phyloP scores from a whole-genome alignment of 352 stramenopile species.

The Phytophthora agathidicida region DNA sequence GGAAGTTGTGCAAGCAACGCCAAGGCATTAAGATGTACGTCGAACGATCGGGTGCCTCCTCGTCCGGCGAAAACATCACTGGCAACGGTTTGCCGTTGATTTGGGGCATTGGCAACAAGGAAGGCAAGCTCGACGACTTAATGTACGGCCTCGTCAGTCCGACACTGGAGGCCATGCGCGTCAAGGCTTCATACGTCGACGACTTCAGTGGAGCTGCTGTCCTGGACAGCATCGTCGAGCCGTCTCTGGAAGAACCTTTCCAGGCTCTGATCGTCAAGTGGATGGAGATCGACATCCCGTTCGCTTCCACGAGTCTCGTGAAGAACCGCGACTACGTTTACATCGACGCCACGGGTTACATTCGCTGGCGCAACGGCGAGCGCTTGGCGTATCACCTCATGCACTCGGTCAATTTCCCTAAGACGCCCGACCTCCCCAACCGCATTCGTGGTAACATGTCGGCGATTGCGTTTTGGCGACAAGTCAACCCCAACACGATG shows the following conservation, averaged over 20 bases:
- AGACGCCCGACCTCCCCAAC: slow-evolving; percentile 44
- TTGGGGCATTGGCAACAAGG: slow-evolving; percentile 38
- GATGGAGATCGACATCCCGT: slow-evolving; percentile 54
- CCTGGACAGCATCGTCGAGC: slow-evolving; percentile 57
- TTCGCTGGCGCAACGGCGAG: slow-evolving; percentile 28
- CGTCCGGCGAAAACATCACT: slow-evolving; percentile 19
- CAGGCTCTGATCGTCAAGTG: slow-evolving; percentile 41
- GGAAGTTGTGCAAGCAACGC: slow-evolving; percentile 51
- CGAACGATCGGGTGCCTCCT: slow-evolving; percentile 15
- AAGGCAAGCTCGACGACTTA: slow-evolving; percentile 49
- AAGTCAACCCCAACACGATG: slow-evolving; percentile 45
- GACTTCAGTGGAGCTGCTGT: slow-evolving; percentile 58
- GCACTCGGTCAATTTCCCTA: slow-evolving; percentile 41
- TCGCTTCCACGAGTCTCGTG: slow-evolving; percentile 42
- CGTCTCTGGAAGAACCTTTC: slow-evolving; percentile 45
- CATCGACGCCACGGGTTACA: slow-evolving; percentile 36
- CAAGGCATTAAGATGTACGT: slow-evolving; percentile 45
- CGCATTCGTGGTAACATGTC: slow-evolving; percentile 56
- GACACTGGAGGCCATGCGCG: slow-evolving; percentile 53
- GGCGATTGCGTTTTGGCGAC: slow-evolving; percentile 47
- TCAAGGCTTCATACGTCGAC: slow-evolving; percentile 51
- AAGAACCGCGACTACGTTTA: slow-evolving; percentile 46
- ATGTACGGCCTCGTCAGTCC: slow-evolving; percentile 54
- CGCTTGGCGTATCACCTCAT: slow-evolving; percentile 41
- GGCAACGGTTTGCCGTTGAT: slow-evolving; percentile 39